Evolutionary conservation across 1,284 basidiomycete species (phyloP).

Genomic region (Pseudozyma hubeiensis): DNA sequence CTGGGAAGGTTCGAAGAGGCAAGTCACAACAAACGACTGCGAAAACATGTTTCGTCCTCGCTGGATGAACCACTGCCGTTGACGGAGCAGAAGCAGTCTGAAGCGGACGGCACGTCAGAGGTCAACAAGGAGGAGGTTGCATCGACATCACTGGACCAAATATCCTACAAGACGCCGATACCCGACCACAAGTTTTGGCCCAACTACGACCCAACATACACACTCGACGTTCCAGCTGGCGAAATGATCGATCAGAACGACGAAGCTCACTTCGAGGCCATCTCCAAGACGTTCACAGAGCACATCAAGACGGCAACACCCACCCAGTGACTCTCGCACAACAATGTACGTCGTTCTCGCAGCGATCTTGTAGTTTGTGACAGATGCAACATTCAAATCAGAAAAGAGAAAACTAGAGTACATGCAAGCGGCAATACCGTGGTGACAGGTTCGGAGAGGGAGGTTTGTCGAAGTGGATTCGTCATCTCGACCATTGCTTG

Average conservation of each 20-base stretch:
- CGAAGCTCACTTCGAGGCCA: slow-evolving; percentile 30
- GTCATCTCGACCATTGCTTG: slow-evolving; percentile 59
- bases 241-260: slow-evolving; percentile 48
- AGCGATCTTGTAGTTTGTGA: too few relatives aligned
- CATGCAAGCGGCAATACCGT: slow-evolving; percentile 7
- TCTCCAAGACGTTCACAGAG: slow-evolving; percentile 18
- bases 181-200: slow-evolving; percentile 49
- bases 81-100: slow-evolving; percentile 2
- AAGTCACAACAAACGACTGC: background rate
- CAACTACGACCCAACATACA: slow-evolving; percentile 23
- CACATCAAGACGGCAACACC: slow-evolving; percentile 16
- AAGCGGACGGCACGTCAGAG: background rate
- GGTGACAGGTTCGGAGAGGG: background rate
- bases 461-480: background rate
- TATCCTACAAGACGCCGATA: slow-evolving; percentile 20
- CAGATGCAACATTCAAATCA: background rate
- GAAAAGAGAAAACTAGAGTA: slow-evolving; percentile 18
- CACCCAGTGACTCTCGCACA: background rate
- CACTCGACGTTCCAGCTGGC: slow-evolving; percentile 29
- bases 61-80: slow-evolving; percentile 16
- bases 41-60: background rate
- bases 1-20: slow-evolving; percentile 22
- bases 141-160: slow-evolving; percentile 28
- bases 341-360: too few relatives aligned
- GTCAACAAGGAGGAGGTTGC: background rate